A percentile compares a stretch with the other conserved stretches of the same genome.
Evolutionary conservation across 2,329 filamentous ascomycete species (phyloP).

Genomic region (Onygena corvina): DNA sequence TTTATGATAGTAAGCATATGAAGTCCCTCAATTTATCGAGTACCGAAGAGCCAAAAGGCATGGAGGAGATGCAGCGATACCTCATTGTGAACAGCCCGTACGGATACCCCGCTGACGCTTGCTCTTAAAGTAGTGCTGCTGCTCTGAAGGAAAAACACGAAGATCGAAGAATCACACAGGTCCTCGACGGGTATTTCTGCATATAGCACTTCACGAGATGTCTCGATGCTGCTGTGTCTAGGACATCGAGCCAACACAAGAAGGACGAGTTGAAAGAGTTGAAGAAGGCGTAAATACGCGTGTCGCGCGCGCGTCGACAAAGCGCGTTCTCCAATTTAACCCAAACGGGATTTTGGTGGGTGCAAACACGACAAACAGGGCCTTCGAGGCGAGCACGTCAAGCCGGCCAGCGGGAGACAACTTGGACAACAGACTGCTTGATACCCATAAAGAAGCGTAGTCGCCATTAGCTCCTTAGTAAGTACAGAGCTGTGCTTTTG

Average conservation of each 20-base stretch:
- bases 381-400: background rate
- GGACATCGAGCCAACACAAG: too few relatives aligned
- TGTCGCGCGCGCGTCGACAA: slow-evolving; percentile 16
- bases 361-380: slow-evolving; percentile 23
- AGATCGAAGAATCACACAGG: too few relatives aligned
- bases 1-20: background rate
- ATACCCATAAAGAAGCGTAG: too few relatives aligned
- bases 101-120: background rate
- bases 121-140: background rate
- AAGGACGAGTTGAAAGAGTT: background rate
- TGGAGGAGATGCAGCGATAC: background rate
- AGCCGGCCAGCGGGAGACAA: background rate
- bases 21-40: too few relatives aligned
- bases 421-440: too few relatives aligned
- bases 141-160: too few relatives aligned
- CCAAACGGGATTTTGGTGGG: slow-evolving; percentile 19
- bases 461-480: too few relatives aligned
- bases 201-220: too few relatives aligned
- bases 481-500: too few relatives aligned
- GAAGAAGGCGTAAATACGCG: background rate
- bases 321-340: slow-evolving; percentile 26
- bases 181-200: too few relatives aligned
- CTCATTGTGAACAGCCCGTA: slow-evolving; percentile 10
- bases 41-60: background rate
- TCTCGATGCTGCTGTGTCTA: too few relatives aligned